Percentiles rank a stretch among this genome's conserved stretches.
Conservation (phyloP, 192 early-diverging fungal species). For the Umbelopsis sp. region DNA sequence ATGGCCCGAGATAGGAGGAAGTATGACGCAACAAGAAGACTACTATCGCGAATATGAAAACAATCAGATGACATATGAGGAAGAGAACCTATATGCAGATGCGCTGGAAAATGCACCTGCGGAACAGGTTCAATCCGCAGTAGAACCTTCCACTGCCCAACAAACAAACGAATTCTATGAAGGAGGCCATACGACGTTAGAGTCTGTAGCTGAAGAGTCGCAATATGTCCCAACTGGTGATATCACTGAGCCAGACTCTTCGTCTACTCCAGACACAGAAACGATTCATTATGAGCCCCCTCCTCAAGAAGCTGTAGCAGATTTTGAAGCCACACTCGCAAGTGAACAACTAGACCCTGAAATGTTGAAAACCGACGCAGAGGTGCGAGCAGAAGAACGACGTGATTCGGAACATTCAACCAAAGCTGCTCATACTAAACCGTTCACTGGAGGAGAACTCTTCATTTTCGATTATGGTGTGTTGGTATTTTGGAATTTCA, state of each 20-base stretch:
- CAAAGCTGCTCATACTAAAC: constrained; percentile 8
- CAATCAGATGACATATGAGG: constrained; percentile 29
- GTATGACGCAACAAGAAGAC: neutral
- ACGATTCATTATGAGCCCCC: no score
- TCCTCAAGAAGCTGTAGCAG: neutral
- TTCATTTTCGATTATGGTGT: constrained; percentile 66
- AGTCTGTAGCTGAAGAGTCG: neutral
- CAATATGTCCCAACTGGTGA: neutral
- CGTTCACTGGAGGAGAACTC: constrained; percentile 55
- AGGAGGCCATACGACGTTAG: neutral
- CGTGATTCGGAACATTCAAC: constrained; percentile 16
- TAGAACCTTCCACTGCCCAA: neutral
- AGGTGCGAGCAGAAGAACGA: constrained; percentile 13
- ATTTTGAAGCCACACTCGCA: neutral
- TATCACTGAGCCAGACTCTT: neutral
- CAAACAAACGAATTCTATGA: constrained; percentile 1
- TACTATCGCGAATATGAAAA: constrained; percentile 5
- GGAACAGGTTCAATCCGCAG: neutral
- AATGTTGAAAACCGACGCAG: neutral
- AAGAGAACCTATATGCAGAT: constrained; percentile 29
- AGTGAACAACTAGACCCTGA: constrained; percentile 4
- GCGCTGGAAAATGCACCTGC: neutral
- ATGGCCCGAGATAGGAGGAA: neutral
- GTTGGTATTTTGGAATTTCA: constrained; percentile 63
- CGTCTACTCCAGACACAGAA: neutral